Evolutionary conservation across 352 stramenopile species (phyloP).

Genomic region (Aphanomyces invadans): DNA sequence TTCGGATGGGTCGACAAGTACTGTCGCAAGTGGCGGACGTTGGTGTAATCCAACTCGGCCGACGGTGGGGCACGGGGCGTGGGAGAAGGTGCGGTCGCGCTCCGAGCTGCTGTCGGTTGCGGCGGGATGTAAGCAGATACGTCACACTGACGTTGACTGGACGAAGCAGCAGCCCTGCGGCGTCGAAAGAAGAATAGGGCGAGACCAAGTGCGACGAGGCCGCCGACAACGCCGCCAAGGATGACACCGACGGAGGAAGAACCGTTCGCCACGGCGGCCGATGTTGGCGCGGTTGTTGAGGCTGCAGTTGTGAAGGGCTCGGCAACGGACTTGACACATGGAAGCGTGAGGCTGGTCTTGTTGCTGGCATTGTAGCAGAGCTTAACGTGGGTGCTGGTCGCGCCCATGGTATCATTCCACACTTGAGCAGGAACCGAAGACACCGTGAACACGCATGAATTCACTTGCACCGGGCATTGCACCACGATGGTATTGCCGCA

Average conservation of each 20-base stretch:
- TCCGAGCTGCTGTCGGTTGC: background rate
- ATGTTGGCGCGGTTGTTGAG: no score
- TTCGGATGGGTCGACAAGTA: conserved; percentile 4
- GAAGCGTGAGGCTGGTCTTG: background rate
- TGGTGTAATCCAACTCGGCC: background rate
- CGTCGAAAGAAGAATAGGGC: background rate
- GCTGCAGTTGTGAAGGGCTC: no score
- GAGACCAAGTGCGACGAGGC: background rate
- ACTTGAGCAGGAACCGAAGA: background rate
- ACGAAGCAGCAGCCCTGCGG: background rate
- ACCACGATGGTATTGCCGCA: background rate
- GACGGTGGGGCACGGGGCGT: background rate
- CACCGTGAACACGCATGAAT: background rate
- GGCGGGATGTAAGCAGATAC: no score
- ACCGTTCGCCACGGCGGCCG: no score
- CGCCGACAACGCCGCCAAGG: background rate
- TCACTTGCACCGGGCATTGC: background rate
- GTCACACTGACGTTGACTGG: background rate
- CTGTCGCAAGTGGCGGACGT: background rate
- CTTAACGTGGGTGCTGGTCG: background rate
- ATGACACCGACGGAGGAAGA: background rate
- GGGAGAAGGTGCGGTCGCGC: background rate
- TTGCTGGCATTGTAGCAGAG: background rate
- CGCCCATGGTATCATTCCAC: no score
- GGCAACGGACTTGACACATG: background rate